phyloP scores from a whole-genome alignment of 345 rosid genomes.

The Gynandropsis gynandra region DNA sequence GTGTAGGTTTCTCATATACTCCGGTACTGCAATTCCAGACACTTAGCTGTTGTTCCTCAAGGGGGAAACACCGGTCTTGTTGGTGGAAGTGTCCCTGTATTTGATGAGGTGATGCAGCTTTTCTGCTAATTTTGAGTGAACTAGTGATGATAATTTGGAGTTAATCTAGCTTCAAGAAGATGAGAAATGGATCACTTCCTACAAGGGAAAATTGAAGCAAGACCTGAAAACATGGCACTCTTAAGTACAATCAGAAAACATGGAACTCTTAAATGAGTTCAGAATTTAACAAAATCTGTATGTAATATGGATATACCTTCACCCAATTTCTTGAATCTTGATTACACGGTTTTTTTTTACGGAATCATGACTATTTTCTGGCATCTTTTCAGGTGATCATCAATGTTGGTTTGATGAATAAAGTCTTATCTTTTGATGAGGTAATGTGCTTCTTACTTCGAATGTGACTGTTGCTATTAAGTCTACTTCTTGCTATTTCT shows the following conservation, averaged over 20 bases:
- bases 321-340: too few species aligned
- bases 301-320: too few species aligned
- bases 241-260: too few species aligned
- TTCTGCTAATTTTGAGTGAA: background rate
- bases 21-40: slow-evolving; percentile 65
- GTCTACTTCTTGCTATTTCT: too few species aligned
- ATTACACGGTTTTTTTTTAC: background rate
- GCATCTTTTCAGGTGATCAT: slow-evolving; percentile 57
- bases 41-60: slow-evolving; percentile 93
- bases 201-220: too few species aligned
- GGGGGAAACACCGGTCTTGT: slow-evolving; percentile 98
- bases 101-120: slow-evolving; percentile 63
- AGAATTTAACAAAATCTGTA: too few species aligned
- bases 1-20: slow-evolving; percentile 79
- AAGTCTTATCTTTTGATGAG: slow-evolving; percentile 68
- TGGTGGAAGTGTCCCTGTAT: slow-evolving; percentile 96
- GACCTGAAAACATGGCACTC: too few species aligned
- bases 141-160: slow-evolving; percentile 3
- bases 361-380: slow-evolving; percentile 1
- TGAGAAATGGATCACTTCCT: slow-evolving; percentile 1
- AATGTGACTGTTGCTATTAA: background rate
- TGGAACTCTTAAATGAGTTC: background rate
- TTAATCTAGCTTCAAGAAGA: background rate
- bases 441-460: slow-evolving; percentile 24
- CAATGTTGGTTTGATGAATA: slow-evolving; percentile 71